Evolutionary conservation across 495 filamentous ascomycete species (phyloP).

Genomic region (Oidiodendron maius): DNA sequence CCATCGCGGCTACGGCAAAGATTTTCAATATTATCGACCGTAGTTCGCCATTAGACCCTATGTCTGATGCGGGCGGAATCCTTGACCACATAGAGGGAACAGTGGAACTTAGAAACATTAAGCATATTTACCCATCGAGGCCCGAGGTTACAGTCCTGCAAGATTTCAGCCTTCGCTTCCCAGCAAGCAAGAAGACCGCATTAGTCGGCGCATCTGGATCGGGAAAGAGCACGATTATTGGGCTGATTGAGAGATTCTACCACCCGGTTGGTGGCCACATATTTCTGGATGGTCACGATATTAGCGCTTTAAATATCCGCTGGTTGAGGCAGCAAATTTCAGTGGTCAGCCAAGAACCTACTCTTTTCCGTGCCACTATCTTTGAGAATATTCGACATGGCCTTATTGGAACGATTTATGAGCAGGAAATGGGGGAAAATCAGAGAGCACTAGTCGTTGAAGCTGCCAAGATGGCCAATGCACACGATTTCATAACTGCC

Average conservation of each 20-base stretch:
- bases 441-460: conserved; percentile 58
- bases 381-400: conserved; percentile 60
- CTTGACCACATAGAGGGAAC: conserved; percentile 68
- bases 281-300: conserved; percentile 44
- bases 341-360: conserved; percentile 21
- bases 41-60: conserved; percentile 76
- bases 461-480: conserved; percentile 43
- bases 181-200: conserved; percentile 30
- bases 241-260: conserved; percentile 40
- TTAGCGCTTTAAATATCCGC: conserved; percentile 23
- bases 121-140: conserved; percentile 64
- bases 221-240: conserved; percentile 42
- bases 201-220: conserved; percentile 42
- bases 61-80: conserved; percentile 59
- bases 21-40: conserved; percentile 92
- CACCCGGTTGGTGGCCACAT: conserved; percentile 39
- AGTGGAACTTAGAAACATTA: conserved; percentile 74
- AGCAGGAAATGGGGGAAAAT: conserved; percentile 11
- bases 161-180: conserved; percentile 21
- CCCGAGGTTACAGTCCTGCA: conserved; percentile 47
- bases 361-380: conserved; percentile 14
- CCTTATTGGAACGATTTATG: conserved; percentile 20
- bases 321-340: conserved; percentile 10
- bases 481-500: conserved; percentile 34
- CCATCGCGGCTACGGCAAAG: conserved; percentile 77